Conservation (phyloP, 768 basidiomycete species). For the Holtermannia corniformis region DNA sequence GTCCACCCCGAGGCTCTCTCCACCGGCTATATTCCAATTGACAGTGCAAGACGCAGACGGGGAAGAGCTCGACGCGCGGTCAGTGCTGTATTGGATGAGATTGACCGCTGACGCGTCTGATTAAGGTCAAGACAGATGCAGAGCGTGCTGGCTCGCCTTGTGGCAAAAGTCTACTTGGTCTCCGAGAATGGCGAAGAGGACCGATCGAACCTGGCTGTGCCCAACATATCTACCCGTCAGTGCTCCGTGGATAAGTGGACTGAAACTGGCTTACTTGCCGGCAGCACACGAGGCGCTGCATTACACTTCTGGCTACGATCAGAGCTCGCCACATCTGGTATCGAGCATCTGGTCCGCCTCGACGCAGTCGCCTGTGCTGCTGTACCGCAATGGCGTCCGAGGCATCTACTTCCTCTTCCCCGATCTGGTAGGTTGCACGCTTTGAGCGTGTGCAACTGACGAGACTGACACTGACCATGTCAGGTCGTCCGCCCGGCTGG, state of each 20-base stretch:
- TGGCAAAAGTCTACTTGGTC: neutral
- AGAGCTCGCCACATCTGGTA: neutral
- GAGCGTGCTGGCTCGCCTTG: neutral
- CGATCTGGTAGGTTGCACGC: too few relatives aligned
- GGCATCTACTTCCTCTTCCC: slow-evolving; percentile 12
- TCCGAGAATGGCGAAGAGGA: neutral
- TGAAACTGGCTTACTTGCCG: too few relatives aligned
- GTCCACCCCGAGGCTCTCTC: neutral
- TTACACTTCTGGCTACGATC: too few relatives aligned
- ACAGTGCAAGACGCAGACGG: neutral
- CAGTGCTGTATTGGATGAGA: too few relatives aligned
- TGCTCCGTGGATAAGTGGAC: too few relatives aligned
- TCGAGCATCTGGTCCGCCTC: neutral
- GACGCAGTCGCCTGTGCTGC: neutral
- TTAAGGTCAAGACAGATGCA: too few relatives aligned
- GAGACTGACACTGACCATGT: neutral
- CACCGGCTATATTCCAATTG: neutral
- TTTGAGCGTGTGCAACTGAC: neutral
- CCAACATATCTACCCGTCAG: too few relatives aligned
- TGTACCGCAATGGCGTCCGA: neutral
- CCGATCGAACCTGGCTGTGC: neutral
- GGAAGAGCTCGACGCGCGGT: neutral
- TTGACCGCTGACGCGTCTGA: too few relatives aligned
- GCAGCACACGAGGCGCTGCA: too few relatives aligned
- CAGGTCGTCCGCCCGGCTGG: slow-evolving; percentile 8